These are phyloP conservation scores for Umbellularia californica DNA, from an alignment of 164 flowering plant species.

Conservation along the genomic window DNA sequence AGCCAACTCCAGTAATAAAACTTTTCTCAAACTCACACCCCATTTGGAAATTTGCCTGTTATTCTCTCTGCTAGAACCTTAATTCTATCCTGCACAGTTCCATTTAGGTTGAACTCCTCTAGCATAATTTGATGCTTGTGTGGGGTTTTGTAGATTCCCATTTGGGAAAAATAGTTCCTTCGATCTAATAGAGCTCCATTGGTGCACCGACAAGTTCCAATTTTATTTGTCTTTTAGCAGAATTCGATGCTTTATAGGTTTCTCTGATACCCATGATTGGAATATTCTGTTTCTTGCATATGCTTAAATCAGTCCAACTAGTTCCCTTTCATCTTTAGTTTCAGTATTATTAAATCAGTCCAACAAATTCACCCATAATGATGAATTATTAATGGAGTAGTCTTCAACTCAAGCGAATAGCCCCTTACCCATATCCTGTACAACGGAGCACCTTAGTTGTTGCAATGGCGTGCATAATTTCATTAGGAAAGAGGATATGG, in stretches of 20 bases:
- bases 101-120: constrained; percentile 24
- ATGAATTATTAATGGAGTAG: too few species aligned
- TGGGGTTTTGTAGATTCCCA: constrained; percentile 24
- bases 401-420: too few species aligned
- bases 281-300: not conserved
- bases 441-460: too few species aligned
- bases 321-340: not conserved
- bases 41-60: constrained; percentile 9
- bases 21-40: constrained; percentile 5
- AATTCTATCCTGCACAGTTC: constrained; percentile 17
- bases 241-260: not conserved
- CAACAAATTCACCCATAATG: too few species aligned
- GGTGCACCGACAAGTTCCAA: not conserved
- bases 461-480: too few species aligned
- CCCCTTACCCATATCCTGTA: too few species aligned
- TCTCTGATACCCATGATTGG: not conserved
- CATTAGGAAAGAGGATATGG: too few species aligned
- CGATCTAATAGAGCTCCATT: not conserved
- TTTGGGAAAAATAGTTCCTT: not conserved
- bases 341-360: not conserved
- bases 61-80: not conserved
- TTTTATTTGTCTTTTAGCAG: not conserved
- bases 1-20: too few species aligned
- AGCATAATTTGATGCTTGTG: constrained; percentile 41
- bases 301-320: not conserved